phyloP scores from a whole-genome alignment of 352 stramenopile genomes.

The Globisporangium nodosum region DNA sequence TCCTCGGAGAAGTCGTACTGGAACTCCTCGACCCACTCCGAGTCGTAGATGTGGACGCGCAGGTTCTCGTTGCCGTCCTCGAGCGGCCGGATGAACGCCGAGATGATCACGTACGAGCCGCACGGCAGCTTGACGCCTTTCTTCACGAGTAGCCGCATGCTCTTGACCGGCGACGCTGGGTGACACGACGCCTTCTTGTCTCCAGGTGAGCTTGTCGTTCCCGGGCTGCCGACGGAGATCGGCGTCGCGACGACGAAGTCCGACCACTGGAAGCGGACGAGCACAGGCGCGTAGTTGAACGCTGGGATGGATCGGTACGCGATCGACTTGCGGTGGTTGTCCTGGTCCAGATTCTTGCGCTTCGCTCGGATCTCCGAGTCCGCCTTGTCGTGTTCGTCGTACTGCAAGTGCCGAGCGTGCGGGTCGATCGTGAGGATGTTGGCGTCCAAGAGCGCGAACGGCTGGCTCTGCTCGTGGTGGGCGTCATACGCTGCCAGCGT shows the following conservation, averaged over 20 bases:
- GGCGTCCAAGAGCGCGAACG: constrained; percentile 48
- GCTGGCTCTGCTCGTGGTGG: constrained; percentile 37
- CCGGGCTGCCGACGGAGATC: constrained; percentile 15
- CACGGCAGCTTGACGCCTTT: constrained; percentile 52
- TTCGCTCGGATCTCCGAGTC: constrained; percentile 47
- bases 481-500: constrained; percentile 55
- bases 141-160: constrained; percentile 51
- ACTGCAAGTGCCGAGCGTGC: constrained; percentile 36
- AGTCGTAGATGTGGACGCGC: constrained; percentile 66
- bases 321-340: constrained; percentile 54
- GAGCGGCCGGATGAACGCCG: constrained; percentile 56
- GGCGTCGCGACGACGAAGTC: constrained; percentile 64
- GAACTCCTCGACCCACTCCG: constrained; percentile 67
- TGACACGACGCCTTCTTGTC: constrained; percentile 12
- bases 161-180: constrained; percentile 38
- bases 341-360: constrained; percentile 54
- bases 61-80: constrained; percentile 73
- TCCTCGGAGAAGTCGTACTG: constrained; percentile 74
- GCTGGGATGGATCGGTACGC: constrained; percentile 47
- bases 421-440: constrained; percentile 48
- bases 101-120: constrained; percentile 59
- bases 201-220: background rate
- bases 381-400: constrained; percentile 36
- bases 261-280: constrained; percentile 70
- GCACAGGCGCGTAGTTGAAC: constrained; percentile 61